Conservation (phyloP, 2,329 filamentous ascomycete species). For the Clonostachys solani region DNA sequence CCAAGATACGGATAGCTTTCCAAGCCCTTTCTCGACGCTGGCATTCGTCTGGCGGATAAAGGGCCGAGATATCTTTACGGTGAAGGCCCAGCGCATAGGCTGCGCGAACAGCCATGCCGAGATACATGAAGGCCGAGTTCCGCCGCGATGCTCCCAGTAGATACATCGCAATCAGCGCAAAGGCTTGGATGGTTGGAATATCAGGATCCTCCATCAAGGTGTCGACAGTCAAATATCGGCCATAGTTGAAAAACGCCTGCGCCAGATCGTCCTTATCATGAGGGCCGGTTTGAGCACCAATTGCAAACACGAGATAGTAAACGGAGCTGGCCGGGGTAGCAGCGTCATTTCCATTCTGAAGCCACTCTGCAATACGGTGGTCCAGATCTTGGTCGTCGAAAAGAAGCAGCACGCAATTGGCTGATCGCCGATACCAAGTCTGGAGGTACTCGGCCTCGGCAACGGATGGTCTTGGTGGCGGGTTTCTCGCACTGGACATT, state of each 20-base stretch:
- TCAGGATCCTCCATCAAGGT: conserved; percentile 27
- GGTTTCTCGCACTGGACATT: too few species aligned
- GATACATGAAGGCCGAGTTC: conserved; percentile 30
- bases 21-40: conserved; percentile 17
- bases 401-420: too few species aligned
- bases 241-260: conserved; percentile 25
- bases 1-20: conserved; percentile 15
- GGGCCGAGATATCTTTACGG: conserved; percentile 16
- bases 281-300: conserved; percentile 23
- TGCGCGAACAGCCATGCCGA: conserved; percentile 29
- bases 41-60: conserved; percentile 16
- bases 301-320: conserved; percentile 18
- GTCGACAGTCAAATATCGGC: conserved; percentile 22
- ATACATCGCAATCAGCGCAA: conserved; percentile 29
- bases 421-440: too few species aligned
- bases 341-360: too few species aligned
- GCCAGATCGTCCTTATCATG: conserved; percentile 22
- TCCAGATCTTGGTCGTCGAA: too few species aligned
- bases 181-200: conserved; percentile 22
- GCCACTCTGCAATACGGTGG: too few species aligned
- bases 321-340: too few species aligned
- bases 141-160: conserved; percentile 24
- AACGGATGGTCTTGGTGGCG: too few species aligned
- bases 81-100: conserved; percentile 26
- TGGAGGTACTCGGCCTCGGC: too few species aligned